Conservation (phyloP, 805 yeast genomes). For the Suhomyces sp. region DNA sequence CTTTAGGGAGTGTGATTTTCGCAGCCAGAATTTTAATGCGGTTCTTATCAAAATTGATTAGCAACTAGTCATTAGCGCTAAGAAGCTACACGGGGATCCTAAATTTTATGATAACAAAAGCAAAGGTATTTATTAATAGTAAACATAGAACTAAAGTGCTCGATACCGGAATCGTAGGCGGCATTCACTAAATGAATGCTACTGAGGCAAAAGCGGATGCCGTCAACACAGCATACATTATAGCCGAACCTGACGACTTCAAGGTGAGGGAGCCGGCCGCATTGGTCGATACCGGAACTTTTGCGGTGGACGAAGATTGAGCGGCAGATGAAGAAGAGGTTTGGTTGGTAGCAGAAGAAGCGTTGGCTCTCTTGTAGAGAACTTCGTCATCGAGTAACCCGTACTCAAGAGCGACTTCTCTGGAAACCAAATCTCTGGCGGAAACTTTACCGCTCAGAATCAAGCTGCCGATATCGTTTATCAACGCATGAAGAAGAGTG, state of each 20-base stretch:
- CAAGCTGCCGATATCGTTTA: conserved; percentile 18
- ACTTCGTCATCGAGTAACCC: neutral
- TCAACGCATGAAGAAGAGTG: conserved; percentile 20
- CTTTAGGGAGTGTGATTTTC: neutral
- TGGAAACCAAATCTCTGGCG: conserved; percentile 4
- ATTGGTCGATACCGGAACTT: neutral
- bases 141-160: neutral
- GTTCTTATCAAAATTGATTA: neutral
- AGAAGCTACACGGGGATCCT: neutral
- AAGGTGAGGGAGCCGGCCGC: conserved; percentile 1
- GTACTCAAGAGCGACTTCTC: conserved; percentile 1
- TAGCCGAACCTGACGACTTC: neutral
- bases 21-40: neutral
- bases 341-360: neutral
- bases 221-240: neutral
- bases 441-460: conserved; percentile 14
- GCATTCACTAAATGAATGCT: neutral
- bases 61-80: neutral
- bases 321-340: conserved; percentile 1
- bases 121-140: neutral
- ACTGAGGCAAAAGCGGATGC: conserved; percentile 1
- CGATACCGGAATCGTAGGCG: neutral
- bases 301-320: neutral
- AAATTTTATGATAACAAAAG: neutral
- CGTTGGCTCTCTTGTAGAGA: neutral